Evolutionary conservation across 495 filamentous ascomycete species (phyloP).

Genomic region (Penicillium cosmopolitanum): DNA sequence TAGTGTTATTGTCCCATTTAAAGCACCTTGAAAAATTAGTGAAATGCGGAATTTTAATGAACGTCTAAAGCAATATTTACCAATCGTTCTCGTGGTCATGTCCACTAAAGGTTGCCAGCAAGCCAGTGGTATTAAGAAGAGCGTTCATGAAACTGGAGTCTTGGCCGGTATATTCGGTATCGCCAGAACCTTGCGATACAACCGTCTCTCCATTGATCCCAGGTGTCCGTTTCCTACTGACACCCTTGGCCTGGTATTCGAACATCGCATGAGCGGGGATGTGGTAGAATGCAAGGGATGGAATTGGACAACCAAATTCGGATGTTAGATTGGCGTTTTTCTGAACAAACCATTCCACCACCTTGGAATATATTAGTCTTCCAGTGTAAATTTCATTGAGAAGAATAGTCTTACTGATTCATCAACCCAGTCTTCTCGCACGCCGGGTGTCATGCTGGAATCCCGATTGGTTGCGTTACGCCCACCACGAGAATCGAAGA

Average conservation of each 20-base stretch:
- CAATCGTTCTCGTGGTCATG: slow-evolving; percentile 75
- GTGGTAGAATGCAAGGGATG: slow-evolving; percentile 73
- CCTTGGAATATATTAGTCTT: slow-evolving; percentile 24
- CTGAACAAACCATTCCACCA: slow-evolving; percentile 63
- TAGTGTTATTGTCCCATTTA: slow-evolving; percentile 38
- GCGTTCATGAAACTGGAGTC: slow-evolving; percentile 70
- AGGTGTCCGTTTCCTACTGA: slow-evolving; percentile 50
- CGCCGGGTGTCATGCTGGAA: slow-evolving; percentile 35
- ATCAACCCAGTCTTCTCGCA: slow-evolving; percentile 44
- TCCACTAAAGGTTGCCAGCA: slow-evolving; percentile 67
- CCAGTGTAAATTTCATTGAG: neutral
- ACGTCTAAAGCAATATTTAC: slow-evolving; percentile 35
- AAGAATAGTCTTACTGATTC: slow-evolving; percentile 19
- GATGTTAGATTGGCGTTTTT: slow-evolving; percentile 47
- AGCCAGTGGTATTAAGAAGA: slow-evolving; percentile 54
- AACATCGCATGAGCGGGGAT: slow-evolving; percentile 66
- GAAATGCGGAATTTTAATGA: neutral
- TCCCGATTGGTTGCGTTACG: slow-evolving; percentile 48
- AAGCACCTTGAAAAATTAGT: slow-evolving; percentile 30
- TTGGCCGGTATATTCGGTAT: slow-evolving; percentile 45
- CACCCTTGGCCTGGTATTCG: slow-evolving; percentile 51
- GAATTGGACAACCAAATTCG: slow-evolving; percentile 50
- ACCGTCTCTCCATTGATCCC: slow-evolving; percentile 66
- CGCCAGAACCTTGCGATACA: slow-evolving; percentile 29
- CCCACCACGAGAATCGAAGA: slow-evolving; percentile 74